phyloP scores from a whole-genome alignment of 2,329 filamentous ascomycete species.

The Aspergillus arachidicola region DNA sequence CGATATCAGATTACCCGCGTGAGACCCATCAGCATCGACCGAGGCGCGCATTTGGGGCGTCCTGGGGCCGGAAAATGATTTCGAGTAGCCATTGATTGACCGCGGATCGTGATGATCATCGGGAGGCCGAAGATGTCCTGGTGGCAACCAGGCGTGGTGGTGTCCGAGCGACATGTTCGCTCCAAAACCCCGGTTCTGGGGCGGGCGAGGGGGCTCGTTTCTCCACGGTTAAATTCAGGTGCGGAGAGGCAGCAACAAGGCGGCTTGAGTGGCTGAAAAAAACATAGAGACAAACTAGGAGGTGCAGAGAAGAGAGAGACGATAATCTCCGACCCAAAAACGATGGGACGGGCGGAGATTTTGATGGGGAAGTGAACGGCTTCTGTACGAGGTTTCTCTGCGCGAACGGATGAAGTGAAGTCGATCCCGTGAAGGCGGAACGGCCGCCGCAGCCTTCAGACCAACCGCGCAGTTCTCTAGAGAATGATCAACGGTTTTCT shows the following conservation, averaged over 20 bases:
- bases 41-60: conserved; percentile 49
- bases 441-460: conserved; percentile 33
- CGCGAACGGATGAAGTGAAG: conserved; percentile 44
- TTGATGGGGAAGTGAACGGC: conserved; percentile 43
- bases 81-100: conserved; percentile 47
- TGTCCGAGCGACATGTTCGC: conserved; percentile 67
- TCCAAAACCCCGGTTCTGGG: conserved; percentile 50
- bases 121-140: conserved; percentile 60
- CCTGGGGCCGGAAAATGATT: conserved; percentile 46
- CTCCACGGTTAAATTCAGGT: conserved; percentile 47
- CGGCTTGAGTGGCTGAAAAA: conserved; percentile 32
- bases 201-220: conserved; percentile 46
- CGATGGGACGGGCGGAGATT: conserved; percentile 36
- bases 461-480: conserved; percentile 34
- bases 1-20: conserved; percentile 51
- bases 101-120: conserved; percentile 58
- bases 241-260: conserved; percentile 32
- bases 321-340: conserved; percentile 34
- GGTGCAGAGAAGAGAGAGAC: conserved; percentile 23
- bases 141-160: conserved; percentile 68
- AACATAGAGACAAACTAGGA: conserved; percentile 31
- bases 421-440: conserved; percentile 36
- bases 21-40: conserved; percentile 48
- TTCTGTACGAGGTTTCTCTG: conserved; percentile 45
- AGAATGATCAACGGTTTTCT: not conserved